A percentile compares a stretch with the other conserved stretches of the same genome.
These are phyloP conservation scores for Didymella glomerata DNA, from an alignment of 2,329 filamentous ascomycete species.

Conservation along the genomic window DNA sequence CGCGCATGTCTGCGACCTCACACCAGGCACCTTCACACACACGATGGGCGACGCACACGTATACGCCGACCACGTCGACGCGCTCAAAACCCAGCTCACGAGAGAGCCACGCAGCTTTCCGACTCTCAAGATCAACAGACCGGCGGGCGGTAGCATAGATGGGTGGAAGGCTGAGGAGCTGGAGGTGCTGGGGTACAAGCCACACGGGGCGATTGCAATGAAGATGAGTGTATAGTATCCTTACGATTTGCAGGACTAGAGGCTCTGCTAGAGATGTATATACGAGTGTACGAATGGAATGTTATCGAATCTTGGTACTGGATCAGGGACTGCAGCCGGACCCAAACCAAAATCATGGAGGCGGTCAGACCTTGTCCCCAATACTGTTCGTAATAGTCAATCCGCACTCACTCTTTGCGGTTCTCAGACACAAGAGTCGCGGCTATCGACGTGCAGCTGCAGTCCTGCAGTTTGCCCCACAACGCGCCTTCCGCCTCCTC, in stretches of 20 bases:
- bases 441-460: background rate
- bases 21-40: conserved; percentile 88
- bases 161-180: conserved; percentile 92
- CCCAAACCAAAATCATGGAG: background rate
- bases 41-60: conserved; percentile 99
- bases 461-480: conserved; percentile 1
- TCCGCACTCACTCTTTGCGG: background rate
- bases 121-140: conserved; percentile 73
- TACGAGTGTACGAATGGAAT: conserved; percentile 10
- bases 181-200: conserved; percentile 84
- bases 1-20: conserved; percentile 82
- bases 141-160: conserved; percentile 79
- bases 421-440: background rate
- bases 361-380: background rate
- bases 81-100: conserved; percentile 79
- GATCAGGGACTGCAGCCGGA: background rate
- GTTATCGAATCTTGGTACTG: background rate
- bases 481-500: conserved; percentile 3
- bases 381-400: background rate
- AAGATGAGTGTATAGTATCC: conserved; percentile 88
- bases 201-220: conserved; percentile 93
- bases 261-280: conserved; percentile 7
- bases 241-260: conserved; percentile 11
- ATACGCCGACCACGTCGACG: conserved; percentile 91
- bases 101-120: conserved; percentile 85